Conservation (phyloP, 2,329 filamentous ascomycete species). For the Alternaria sp. region DNA sequence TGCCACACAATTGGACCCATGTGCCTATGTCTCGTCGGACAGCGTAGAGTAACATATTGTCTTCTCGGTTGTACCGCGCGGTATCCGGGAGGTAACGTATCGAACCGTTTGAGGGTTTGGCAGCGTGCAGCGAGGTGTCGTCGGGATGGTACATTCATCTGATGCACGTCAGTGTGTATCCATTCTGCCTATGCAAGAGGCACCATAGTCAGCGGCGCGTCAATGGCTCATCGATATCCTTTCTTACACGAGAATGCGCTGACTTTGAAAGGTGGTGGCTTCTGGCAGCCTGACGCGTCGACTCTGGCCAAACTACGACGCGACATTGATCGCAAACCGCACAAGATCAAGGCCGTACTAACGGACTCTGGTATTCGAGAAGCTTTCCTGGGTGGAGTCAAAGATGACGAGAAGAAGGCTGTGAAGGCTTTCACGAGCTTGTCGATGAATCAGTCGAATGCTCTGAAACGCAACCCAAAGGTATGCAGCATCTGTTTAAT, state of each 20-base stretch:
- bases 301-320: conserved; percentile 71
- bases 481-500: conserved; percentile 55
- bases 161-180: background rate
- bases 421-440: conserved; percentile 70
- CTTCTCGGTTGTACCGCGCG: background rate
- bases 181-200: background rate
- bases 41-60: background rate
- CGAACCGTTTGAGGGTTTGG: conserved; percentile 2
- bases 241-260: conserved; percentile 14
- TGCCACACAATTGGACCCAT: background rate
- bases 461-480: conserved; percentile 86
- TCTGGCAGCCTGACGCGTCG: conserved; percentile 77
- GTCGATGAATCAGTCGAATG: conserved; percentile 68
- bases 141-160: background rate
- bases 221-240: background rate
- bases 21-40: background rate
- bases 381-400: conserved; percentile 67
- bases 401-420: conserved; percentile 63
- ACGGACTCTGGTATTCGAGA: conserved; percentile 65
- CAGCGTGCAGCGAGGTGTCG: background rate
- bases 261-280: conserved; percentile 68
- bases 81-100: background rate
- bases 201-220: background rate
- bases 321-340: conserved; percentile 76
- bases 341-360: conserved; percentile 72